Evolutionary conservation across 257 asterid species (phyloP).

Genomic region (Plectranthus barbatus): DNA sequence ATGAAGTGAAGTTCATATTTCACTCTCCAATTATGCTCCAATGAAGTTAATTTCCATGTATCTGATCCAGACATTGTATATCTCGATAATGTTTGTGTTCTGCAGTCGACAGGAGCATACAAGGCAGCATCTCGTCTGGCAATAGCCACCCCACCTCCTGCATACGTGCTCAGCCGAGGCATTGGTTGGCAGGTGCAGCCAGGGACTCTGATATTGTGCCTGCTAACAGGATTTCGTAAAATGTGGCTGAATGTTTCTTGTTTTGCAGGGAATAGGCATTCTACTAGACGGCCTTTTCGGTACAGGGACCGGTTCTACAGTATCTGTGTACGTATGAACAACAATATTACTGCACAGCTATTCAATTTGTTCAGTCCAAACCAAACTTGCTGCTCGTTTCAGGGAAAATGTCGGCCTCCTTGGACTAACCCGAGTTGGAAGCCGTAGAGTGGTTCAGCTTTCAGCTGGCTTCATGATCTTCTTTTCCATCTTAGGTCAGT

Average conservation of each 20-base stretch:
- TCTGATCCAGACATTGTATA: neutral
- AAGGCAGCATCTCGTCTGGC: slow-evolving; percentile 98
- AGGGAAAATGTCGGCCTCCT: slow-evolving; percentile 98
- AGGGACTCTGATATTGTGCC: neutral
- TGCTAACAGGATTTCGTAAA: neutral
- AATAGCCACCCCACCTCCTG: slow-evolving; percentile 99
- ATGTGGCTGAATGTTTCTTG: neutral
- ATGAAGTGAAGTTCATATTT: neutral
- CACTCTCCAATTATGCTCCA: neutral
- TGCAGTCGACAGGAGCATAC: slow-evolving; percentile 95
- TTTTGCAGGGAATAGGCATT: slow-evolving; percentile 80
- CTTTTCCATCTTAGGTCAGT: slow-evolving; percentile 79
- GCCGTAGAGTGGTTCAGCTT: slow-evolving; percentile 94
- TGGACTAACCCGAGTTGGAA: slow-evolving; percentile 97
- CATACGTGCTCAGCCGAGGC: slow-evolving; percentile 95
- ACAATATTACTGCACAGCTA: neutral
- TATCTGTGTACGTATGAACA: slow-evolving; percentile 72
- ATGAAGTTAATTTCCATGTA: neutral
- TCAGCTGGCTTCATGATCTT: slow-evolving; percentile 98
- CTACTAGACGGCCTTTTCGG: slow-evolving; percentile 93
- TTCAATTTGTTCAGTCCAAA: neutral
- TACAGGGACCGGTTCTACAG: slow-evolving; percentile 85
- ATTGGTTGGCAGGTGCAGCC: slow-evolving; percentile 94
- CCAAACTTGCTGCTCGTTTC: slow-evolving; percentile 18
- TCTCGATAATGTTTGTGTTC: slow-evolving; percentile 9